These are phyloP conservation scores for Pyrenula massariospora DNA, from an alignment of 495 filamentous ascomycete genomes.

Conservation along the genomic window DNA sequence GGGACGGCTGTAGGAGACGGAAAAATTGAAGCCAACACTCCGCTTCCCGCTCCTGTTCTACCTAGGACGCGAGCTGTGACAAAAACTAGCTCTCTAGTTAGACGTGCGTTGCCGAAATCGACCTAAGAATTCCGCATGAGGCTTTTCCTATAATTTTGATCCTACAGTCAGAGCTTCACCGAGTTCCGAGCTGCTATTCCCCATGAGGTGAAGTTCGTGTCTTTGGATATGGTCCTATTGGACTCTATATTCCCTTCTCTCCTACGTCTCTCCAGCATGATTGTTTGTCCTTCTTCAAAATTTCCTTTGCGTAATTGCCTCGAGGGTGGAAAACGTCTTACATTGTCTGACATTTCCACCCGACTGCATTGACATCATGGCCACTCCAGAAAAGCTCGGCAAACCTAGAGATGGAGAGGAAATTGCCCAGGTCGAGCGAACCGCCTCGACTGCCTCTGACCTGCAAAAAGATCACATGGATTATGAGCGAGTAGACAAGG, in stretches of 20 bases:
- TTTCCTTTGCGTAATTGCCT: not conserved
- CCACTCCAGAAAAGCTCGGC: constrained; percentile 8
- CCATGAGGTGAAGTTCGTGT: too few relatives aligned
- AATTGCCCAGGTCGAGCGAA: constrained; percentile 36
- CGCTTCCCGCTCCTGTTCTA: not conserved
- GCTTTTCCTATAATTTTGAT: not conserved
- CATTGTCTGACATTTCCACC: too few relatives aligned
- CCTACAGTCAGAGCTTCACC: not conserved
- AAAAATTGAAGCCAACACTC: not conserved
- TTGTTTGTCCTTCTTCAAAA: too few relatives aligned
- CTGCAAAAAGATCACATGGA: constrained; percentile 38
- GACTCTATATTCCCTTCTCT: not conserved
- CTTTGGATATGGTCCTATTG: not conserved
- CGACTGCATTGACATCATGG: constrained; percentile 14
- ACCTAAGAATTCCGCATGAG: too few relatives aligned
- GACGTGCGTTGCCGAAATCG: not conserved
- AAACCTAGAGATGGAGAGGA: constrained; percentile 13
- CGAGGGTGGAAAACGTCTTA: not conserved
- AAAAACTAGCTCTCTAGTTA: not conserved
- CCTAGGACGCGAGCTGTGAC: not conserved
- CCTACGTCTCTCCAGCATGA: not conserved
- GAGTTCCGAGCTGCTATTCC: not conserved
- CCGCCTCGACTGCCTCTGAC: constrained; percentile 22
- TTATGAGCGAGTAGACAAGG: constrained; percentile 45
- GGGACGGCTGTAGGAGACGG: not conserved